Evolutionary conservation across 1,284 basidiomycete genomes (phyloP).

Genomic region (Sanghuangporus baumii): DNA sequence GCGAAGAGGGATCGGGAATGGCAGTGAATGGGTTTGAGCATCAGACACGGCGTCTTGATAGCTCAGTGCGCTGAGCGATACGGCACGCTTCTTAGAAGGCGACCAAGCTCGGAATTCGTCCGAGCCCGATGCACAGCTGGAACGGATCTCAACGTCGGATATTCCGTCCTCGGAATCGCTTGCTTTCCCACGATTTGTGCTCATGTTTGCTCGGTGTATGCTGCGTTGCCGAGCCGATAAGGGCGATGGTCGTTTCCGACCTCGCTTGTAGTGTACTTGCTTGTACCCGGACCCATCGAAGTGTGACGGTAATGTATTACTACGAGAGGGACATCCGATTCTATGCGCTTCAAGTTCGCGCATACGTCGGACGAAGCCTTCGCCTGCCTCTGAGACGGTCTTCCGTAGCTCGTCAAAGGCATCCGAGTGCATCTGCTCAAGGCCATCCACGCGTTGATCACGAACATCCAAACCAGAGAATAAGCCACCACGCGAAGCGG

Average conservation of each 20-base stretch:
- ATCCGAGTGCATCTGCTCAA: slow-evolving; percentile 46
- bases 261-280: slow-evolving; percentile 7
- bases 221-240: slow-evolving; percentile 22
- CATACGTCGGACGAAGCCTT: slow-evolving; percentile 66
- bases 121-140: slow-evolving; percentile 29
- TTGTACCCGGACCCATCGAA: background rate
- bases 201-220: slow-evolving; percentile 15
- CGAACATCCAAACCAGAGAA: background rate
- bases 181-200: slow-evolving; percentile 10
- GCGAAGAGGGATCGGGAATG: slow-evolving; percentile 8
- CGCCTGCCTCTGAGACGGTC: slow-evolving; percentile 55
- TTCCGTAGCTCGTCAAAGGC: slow-evolving; percentile 61
- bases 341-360: slow-evolving; percentile 57
- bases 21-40: background rate
- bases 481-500: background rate
- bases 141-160: slow-evolving; percentile 48
- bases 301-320: background rate
- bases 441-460: slow-evolving; percentile 25
- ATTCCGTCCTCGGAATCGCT: slow-evolving; percentile 43
- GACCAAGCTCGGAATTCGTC: slow-evolving; percentile 22
- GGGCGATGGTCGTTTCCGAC: slow-evolving; percentile 16
- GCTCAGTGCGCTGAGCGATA: slow-evolving; percentile 32
- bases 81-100: slow-evolving; percentile 35
- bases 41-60: slow-evolving; percentile 32
- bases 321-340: slow-evolving; percentile 17